Conservation (phyloP, 2,329 filamentous ascomycete species). For the Alternaria infectoria region DNA sequence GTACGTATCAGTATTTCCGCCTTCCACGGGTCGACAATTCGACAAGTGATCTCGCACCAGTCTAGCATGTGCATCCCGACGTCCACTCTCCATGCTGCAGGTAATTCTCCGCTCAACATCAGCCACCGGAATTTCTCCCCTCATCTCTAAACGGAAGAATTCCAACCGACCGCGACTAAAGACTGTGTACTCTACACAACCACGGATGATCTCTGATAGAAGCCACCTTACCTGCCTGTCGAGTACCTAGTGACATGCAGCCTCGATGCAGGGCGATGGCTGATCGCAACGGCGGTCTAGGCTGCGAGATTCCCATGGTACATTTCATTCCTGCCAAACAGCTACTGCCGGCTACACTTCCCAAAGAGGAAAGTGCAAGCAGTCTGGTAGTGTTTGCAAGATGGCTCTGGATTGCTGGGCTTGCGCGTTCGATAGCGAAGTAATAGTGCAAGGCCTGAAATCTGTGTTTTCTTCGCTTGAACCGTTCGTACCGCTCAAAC, state of each 20-base stretch:
- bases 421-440: not conserved
- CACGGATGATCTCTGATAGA: not conserved
- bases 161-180: not conserved
- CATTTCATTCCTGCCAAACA: not conserved
- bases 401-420: not conserved
- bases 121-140: conserved; percentile 2
- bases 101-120: conserved; percentile 4
- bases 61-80: not conserved
- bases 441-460: not conserved
- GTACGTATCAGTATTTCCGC: not conserved
- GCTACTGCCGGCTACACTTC: conserved; percentile 1
- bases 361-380: conserved; percentile 2
- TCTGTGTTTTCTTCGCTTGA: not conserved
- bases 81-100: not conserved
- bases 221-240: not conserved
- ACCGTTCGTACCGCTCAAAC: not conserved
- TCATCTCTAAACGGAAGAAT: not conserved
- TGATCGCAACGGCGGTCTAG: conserved; percentile 7
- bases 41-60: not conserved
- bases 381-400: not conserved
- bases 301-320: conserved; percentile 1
- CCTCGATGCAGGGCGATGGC: not conserved
- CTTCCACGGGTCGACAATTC: not conserved
- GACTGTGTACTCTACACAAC: not conserved
- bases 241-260: not conserved